A percentile compares a stretch with the other conserved stretches of the same genome.
Evolutionary conservation across 768 basidiomycete genomes (phyloP).

Genomic region (Cyclocybe aegerita): DNA sequence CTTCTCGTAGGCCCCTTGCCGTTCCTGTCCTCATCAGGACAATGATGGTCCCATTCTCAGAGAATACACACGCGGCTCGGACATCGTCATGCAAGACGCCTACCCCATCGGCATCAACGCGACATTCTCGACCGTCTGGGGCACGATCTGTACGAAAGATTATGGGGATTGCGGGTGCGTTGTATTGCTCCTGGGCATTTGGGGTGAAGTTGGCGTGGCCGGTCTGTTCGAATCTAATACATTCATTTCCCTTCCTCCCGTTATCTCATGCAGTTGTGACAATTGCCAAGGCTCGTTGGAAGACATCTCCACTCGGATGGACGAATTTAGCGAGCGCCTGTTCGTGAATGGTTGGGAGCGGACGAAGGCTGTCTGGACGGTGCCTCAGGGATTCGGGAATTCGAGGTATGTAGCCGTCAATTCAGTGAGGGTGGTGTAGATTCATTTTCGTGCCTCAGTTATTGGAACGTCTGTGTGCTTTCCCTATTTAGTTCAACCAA

Average conservation of each 20-base stretch:
- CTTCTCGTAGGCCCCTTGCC: conserved; percentile 40
- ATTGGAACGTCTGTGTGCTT: conserved; percentile 44
- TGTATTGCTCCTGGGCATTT: too few species aligned
- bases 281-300: conserved; percentile 70
- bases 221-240: too few species aligned
- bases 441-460: conserved; percentile 23
- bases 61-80: conserved; percentile 54
- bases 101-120: conserved; percentile 63
- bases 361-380: conserved; percentile 73
- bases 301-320: conserved; percentile 68
- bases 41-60: conserved; percentile 15
- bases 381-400: conserved; percentile 77
- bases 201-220: too few species aligned
- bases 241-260: not conserved
- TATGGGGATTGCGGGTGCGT: conserved; percentile 76
- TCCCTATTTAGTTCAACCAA: not conserved
- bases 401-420: conserved; percentile 37
- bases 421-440: not conserved
- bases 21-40: not conserved
- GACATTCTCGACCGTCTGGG: conserved; percentile 60
- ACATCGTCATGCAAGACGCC: conserved; percentile 70
- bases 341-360: conserved; percentile 68
- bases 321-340: conserved; percentile 59
- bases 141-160: conserved; percentile 59
- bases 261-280: conserved; percentile 36